Conservation (phyloP, 2,329 filamentous ascomycete species). For the Diaporthe vaccinii region DNA sequence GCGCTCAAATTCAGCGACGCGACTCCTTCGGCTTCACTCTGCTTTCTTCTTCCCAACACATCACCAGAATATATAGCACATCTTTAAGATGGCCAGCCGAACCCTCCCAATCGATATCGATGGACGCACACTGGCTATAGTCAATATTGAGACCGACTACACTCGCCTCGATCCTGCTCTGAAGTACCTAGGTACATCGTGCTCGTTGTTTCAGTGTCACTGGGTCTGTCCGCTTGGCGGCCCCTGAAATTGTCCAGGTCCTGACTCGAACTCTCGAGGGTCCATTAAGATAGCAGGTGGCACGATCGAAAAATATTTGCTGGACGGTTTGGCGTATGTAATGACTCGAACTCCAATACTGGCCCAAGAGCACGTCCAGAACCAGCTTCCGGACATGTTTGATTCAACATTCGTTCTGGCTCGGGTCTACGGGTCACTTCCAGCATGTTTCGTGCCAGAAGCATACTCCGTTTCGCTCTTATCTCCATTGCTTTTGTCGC, state of each 20-base stretch:
- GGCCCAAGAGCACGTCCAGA: background rate
- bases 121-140: too few relatives aligned
- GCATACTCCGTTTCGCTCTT: background rate
- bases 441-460: background rate
- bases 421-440: background rate
- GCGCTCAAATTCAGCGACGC: too few relatives aligned
- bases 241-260: background rate
- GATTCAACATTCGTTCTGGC: background rate
- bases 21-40: too few relatives aligned
- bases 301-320: background rate
- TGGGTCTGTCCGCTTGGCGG: background rate
- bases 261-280: background rate
- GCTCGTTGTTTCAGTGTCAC: background rate
- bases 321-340: background rate
- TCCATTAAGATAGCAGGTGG: background rate
- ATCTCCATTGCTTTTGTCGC: background rate
- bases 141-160: too few relatives aligned
- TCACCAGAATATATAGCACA: too few relatives aligned
- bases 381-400: background rate
- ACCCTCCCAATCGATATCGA: too few relatives aligned
- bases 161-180: too few relatives aligned
- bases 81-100: too few relatives aligned
- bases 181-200: too few relatives aligned
- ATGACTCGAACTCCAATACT: background rate
- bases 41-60: too few relatives aligned